phyloP scores from a whole-genome alignment of 2,329 filamentous ascomycete species.

The Ceratocystis papillata region DNA sequence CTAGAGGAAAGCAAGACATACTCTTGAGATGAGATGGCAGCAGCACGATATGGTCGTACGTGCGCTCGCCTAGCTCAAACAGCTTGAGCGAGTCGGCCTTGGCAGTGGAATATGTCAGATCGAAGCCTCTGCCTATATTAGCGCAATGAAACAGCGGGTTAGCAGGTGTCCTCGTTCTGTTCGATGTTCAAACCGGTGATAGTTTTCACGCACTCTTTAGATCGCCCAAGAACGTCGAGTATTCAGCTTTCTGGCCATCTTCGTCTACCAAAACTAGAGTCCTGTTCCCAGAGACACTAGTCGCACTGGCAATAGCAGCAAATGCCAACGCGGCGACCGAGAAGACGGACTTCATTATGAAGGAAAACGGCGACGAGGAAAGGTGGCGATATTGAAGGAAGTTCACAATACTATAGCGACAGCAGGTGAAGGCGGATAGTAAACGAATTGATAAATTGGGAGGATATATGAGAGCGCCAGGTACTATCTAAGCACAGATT shows the following conservation, averaged over 20 bases:
- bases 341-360: slow-evolving; percentile 62
- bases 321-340: slow-evolving; percentile 59
- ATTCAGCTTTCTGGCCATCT: slow-evolving; percentile 64
- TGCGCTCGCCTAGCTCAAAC: slow-evolving; percentile 75
- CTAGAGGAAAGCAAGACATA: slow-evolving; percentile 32
- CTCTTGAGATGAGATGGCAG: slow-evolving; percentile 86
- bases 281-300: slow-evolving; percentile 68
- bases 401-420: slow-evolving; percentile 22
- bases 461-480: background rate
- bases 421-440: background rate
- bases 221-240: slow-evolving; percentile 70
- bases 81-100: slow-evolving; percentile 67
- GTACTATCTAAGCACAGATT: background rate
- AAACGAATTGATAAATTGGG: background rate
- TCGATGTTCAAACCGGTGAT: background rate
- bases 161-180: background rate
- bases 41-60: slow-evolving; percentile 83
- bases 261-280: slow-evolving; percentile 82
- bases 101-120: slow-evolving; percentile 69
- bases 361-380: slow-evolving; percentile 25
- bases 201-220: slow-evolving; percentile 47
- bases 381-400: slow-evolving; percentile 22
- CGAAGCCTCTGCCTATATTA: slow-evolving; percentile 64
- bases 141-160: background rate
- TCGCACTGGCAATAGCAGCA: slow-evolving; percentile 56